Evolutionary conservation across 345 rosid species (phyloP), one percentile per base, ranked within the genome.

Genomic region (Aegle marmelos): DNA sequence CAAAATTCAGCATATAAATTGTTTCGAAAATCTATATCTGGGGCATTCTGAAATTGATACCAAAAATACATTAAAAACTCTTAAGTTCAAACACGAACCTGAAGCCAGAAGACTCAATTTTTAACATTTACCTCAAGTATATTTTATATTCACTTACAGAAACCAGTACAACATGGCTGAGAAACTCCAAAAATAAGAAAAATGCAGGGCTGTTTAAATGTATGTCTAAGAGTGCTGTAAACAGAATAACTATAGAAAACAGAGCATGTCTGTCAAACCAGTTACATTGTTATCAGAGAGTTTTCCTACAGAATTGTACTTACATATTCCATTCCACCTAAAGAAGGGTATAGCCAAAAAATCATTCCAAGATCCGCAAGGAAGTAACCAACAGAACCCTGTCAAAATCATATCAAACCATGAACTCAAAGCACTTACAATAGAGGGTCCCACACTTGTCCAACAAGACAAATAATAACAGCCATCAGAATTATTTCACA

Each of bases 301-400:
- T 68, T 37, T 34, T 41, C 30, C 56, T 27, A 50, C 8, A 68
- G 53, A 70, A 59, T 45, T 68, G 57, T 48, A 85, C 98, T 91
- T 88, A 91, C 98, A 85, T 89, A 95, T 80, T 95, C 98, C 79
- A 86, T 80, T 75, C 98, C 98, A 59, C 98, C 98, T 65, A 93
- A 82, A 78, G 91, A 88, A 72, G 98, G 98, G 85, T 90, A 93
- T 61, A 86, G 77, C 98, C 98, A 93, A 73, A 86, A 70, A 74
- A 91, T 95, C 95, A 92, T 92, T 71, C 79, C 91, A 64, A 95
- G 91, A 83, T 95, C 98, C 9, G 88, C 80, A 50, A 91, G 72
- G 86, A 95, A 95, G 89, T 93, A 95, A 31, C 98, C 98, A 85
- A 91, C 92, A 72, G 97, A 93, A 72, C 90, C 86, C 98, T 95